Conservation (phyloP, 208 protist species). For the Leptomonas pyrrhocoris region DNA sequence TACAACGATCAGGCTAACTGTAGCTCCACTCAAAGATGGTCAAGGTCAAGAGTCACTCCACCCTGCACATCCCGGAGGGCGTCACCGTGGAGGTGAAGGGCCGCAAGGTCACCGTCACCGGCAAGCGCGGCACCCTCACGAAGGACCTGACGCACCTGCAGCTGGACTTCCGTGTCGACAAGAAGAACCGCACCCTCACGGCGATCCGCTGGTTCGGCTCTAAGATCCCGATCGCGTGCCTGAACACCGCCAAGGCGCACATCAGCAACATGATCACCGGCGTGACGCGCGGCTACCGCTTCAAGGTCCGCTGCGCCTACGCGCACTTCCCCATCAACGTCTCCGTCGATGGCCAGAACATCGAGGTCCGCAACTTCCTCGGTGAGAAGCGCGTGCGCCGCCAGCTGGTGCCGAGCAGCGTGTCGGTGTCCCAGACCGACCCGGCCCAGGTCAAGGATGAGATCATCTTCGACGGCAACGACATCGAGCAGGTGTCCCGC, state of each 20-base stretch:
- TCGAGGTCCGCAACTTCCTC: conserved; percentile 99
- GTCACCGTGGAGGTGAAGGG: conserved; percentile 68
- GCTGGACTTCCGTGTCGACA: conserved; percentile 89
- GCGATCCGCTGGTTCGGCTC: conserved; percentile 96
- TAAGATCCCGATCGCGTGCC: conserved; percentile 94
- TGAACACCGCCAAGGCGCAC: conserved; percentile 96
- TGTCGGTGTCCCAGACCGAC: conserved; percentile 88
- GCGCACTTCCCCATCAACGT: conserved; percentile 99
- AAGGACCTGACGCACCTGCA: conserved; percentile 94
- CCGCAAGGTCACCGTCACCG: conserved; percentile 92
- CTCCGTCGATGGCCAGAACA: conserved; percentile 88
- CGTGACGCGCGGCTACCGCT: conserved; percentile 98
- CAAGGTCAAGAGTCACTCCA: conserved; percentile 76
- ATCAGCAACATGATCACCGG: conserved; percentile 99
- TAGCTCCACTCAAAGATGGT: conserved; percentile 68
- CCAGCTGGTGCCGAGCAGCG: conserved; percentile 89
- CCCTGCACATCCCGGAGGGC: conserved; percentile 72
- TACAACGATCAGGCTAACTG: conserved; percentile 21
- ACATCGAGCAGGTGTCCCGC: conserved; percentile 93
- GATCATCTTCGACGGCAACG: conserved; percentile 96
- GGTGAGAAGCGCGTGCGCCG: conserved; percentile 96
- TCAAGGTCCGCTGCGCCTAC: conserved; percentile 99
- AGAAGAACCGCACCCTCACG: conserved; percentile 57
- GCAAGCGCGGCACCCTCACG: conserved; percentile 95
- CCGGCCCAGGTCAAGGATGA: conserved; percentile 97